These are phyloP conservation scores for Starmerella asiatica DNA, from an alignment of 805 yeast species.

Conservation along the genomic window DNA sequence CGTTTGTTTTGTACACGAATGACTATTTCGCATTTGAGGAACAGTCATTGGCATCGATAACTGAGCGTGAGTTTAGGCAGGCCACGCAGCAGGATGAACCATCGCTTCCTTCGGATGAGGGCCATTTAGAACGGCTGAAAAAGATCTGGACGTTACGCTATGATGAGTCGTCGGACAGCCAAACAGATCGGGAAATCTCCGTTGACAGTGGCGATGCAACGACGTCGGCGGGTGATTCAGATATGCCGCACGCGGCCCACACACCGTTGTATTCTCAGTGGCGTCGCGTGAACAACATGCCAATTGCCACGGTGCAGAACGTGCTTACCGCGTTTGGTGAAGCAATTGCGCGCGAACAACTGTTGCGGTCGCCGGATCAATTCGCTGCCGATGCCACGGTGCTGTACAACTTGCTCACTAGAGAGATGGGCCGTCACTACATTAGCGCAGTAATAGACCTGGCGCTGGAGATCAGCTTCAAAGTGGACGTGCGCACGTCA, in stretches of 20 bases:
- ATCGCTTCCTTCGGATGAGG: constrained; percentile 17
- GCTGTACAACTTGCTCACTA: constrained; percentile 50
- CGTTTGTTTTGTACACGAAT: constrained; percentile 56
- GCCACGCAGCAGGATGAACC: not conserved
- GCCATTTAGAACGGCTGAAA: constrained; percentile 25
- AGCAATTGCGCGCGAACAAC: constrained; percentile 59
- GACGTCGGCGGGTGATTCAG: not conserved
- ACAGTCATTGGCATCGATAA: constrained; percentile 25
- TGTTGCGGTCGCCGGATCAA: constrained; percentile 31
- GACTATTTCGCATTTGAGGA: constrained; percentile 57
- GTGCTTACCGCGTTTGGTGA: constrained; percentile 63
- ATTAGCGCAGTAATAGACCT: constrained; percentile 65
- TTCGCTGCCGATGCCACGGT: constrained; percentile 51
- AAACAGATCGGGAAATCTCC: not conserved
- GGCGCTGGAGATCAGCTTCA: constrained; percentile 32
- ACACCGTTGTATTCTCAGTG: not conserved
- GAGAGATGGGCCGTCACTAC: constrained; percentile 60
- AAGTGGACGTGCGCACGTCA: constrained; percentile 21
- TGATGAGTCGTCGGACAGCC: not conserved
- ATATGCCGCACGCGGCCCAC: not conserved
- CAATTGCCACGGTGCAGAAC: constrained; percentile 33
- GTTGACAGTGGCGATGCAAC: not conserved
- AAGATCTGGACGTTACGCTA: not conserved
- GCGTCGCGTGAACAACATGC: constrained; percentile 1
- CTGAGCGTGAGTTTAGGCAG: constrained; percentile 3